Conservation (phyloP, 768 basidiomycete genomes). For the Coprinopsis marcescibilis region DNA sequence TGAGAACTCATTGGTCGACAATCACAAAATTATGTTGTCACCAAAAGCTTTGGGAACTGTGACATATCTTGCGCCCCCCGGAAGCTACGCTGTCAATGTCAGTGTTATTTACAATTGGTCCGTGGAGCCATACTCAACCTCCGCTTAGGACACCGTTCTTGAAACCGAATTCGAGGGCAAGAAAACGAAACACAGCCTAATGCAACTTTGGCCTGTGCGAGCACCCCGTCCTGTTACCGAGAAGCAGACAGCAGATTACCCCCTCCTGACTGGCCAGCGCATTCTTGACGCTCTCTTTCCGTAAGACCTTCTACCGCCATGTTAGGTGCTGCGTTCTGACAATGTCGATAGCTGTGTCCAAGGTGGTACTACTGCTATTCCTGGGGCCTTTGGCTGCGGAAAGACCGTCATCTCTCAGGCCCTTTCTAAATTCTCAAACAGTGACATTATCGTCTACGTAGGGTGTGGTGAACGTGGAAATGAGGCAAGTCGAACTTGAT, state of each 20-base stretch:
- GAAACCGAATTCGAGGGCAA: slow-evolving; percentile 99
- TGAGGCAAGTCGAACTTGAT: slow-evolving; percentile 47
- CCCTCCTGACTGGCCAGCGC: slow-evolving; percentile 92
- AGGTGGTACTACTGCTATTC: slow-evolving; percentile 95
- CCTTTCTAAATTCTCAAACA: slow-evolving; percentile 97
- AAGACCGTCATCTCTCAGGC: slow-evolving; percentile 99
- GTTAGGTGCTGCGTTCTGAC: neutral
- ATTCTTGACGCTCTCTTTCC: slow-evolving; percentile 97
- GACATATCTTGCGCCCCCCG: slow-evolving; percentile 89
- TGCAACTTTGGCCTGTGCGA: slow-evolving; percentile 99
- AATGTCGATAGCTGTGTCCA: slow-evolving; percentile 75
- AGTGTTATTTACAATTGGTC: slow-evolving; percentile 19
- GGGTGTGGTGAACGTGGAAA: slow-evolving; percentile 99
- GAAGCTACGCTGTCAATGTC: slow-evolving; percentile 89
- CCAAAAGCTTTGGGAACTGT: slow-evolving; percentile 95
- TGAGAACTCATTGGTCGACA: slow-evolving; percentile 94
- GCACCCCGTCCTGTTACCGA: slow-evolving; percentile 95
- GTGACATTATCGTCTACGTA: slow-evolving; percentile 98
- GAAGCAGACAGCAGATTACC: slow-evolving; percentile 89
- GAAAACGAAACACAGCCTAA: slow-evolving; percentile 87
- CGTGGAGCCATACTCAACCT: neutral
- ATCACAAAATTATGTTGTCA: slow-evolving; percentile 95
- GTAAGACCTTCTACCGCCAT: slow-evolving; percentile 32
- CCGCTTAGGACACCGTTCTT: slow-evolving; percentile 76
- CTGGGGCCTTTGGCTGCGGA: slow-evolving; percentile 97